Evolutionary conservation across 192 early-diverging fungal species (phyloP), one percentile per base, ranked within the genome.

Genomic region (Linnemannia zychae): DNA sequence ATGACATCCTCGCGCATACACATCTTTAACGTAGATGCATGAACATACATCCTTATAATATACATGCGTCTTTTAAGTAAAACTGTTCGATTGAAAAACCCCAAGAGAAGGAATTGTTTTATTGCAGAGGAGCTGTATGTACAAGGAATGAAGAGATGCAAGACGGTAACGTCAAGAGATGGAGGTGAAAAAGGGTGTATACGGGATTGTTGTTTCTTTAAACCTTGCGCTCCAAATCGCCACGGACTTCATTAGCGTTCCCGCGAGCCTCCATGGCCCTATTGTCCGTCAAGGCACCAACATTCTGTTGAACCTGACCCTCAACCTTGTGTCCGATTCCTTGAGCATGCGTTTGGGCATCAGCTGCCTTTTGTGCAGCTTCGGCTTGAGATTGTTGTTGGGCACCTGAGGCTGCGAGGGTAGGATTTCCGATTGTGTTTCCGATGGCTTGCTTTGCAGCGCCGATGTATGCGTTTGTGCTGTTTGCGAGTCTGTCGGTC

Each of bases 371-470:
- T 17, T 76, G 74, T 28, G 72, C 72, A 28, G 80, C 48, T 6
- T 82, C 80, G 52, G 80, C 80, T 37, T 71, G 67, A 3, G 74
- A 46, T 47, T 76, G 71, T 28, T 76, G 80, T 11, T 50, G n/a
- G 53, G 80, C 74, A 44, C 80, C 80, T 0, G 24, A 28, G 46
- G 74, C 68, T n/a, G 80, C 80, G 4, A 82, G 67, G 60, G 47
- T 44, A 22, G 13, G 5, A 60, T 82, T 71, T 0, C 80, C 80
- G 63, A 72, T 71, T 16, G 74, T 46, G 6, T 82, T 36, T 12
- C 80, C 80, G 16, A 82, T 36, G 74, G 74, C 44, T 33, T 82
- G 74, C 80, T 82, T 82, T 69, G 80, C 74, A 40, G 69, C 53
- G 40, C 80, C 80, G 31, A 82, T 66, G 48, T 67, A 67, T 34